Evolutionary conservation across 2,329 filamentous ascomycete species (phyloP), one percentile per base, ranked within the genome.

Genomic region (Diaporthe humulicola): DNA sequence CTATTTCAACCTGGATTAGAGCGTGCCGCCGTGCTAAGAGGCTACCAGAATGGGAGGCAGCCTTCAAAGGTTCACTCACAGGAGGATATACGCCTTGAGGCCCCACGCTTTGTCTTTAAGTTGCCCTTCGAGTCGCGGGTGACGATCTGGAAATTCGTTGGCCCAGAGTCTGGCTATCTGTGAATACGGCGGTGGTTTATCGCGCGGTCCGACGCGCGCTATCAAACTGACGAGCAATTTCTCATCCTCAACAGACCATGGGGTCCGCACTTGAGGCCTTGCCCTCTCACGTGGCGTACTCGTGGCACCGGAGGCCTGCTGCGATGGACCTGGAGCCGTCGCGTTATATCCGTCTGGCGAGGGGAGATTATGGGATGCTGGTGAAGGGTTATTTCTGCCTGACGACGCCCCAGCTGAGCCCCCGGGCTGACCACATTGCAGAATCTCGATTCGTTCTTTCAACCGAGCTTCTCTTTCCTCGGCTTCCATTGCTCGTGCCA

Each of bases 321-420:
- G 57, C 36, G n/a, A 40, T 12, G 9, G 36, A 4, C n/a, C 5
- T 17, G 22, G 36, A 2, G n/a, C 6, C 36, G 57, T 38, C 4
- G 38, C 22, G 14, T 25, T 38, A 9, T 28, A 36, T 8, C 30
- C 36, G 7, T 14, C 36, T 10, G 36, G 25, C n/a, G 7, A 10
- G 28, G 15, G 14, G 5, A 19, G 17, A 3, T 19, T 14, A 17
- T 17, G 19, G n/a, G 8, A 10, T 10, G 57, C 6, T 4, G 22
- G 7, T 1, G 38, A 0, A 1, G n/a, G 57, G n/a, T 61, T 15
- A 1, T 3, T 8, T 12, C n/a, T 42, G 7, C n/a, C 9, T 3
- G 57, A 28, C 0, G 57, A 3, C 1, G n/a, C 33, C 0, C 19
- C 7, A 5, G 57, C 57, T 4, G 19, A 22, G 19, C 7, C 3